Conservation (phyloP, 1,284 basidiomycete genomes). For the Apiotrichum akiyoshidainum region DNA sequence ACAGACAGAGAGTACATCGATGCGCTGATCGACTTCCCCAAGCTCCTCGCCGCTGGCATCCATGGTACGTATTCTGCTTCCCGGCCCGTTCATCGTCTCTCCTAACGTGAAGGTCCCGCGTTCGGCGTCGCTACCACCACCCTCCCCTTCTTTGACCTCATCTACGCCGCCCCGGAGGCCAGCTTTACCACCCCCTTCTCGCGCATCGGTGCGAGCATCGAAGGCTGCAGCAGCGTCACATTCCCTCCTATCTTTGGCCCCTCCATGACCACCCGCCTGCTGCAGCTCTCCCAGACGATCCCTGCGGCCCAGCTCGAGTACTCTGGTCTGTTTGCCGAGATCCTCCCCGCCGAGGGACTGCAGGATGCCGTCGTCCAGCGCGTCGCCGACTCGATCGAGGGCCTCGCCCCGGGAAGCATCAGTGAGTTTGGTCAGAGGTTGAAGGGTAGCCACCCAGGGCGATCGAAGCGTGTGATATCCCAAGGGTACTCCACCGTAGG, state of each 20-base stretch:
- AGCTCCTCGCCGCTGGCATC: neutral
- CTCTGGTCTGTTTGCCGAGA: slow-evolving; percentile 1
- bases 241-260: slow-evolving; percentile 6
- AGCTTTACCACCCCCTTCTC: slow-evolving; percentile 3
- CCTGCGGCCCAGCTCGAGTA: neutral
- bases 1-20: neutral
- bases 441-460: too few relatives aligned
- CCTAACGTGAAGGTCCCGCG: neutral
- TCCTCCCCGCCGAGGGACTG: slow-evolving; percentile 1
- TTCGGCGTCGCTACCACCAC: slow-evolving; percentile 2
- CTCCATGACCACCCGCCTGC: neutral
- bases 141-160: slow-evolving; percentile 4
- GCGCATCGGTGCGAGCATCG: slow-evolving; percentile 2
- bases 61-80: neutral
- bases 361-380: neutral
- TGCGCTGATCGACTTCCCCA: slow-evolving; percentile 6
- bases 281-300: slow-evolving; percentile 1
- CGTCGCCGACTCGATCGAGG: neutral
- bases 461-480: too few relatives aligned
- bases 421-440: neutral
- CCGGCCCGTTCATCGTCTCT: neutral
- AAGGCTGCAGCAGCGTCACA: slow-evolving; percentile 1
- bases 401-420: slow-evolving; percentile 3
- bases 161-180: slow-evolving; percentile 3
- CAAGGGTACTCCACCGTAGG: too few relatives aligned